These are phyloP conservation scores for Pleurotus citrinopileatus DNA, from an alignment of 768 basidiomycete genomes.

Conservation along the genomic window DNA sequence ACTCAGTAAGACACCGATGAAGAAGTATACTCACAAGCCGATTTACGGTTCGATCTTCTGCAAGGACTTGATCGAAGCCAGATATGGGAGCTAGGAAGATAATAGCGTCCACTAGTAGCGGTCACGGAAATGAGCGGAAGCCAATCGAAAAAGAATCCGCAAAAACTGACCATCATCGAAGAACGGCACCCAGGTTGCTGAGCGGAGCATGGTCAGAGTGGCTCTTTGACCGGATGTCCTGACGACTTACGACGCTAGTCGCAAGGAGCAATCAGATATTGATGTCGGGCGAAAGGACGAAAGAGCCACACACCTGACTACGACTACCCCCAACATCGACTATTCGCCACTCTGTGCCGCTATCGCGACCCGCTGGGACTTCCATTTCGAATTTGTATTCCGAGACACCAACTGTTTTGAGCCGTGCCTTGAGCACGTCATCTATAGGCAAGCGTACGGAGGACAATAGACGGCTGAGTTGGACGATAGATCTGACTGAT, in stretches of 20 bases:
- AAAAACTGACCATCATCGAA: slow-evolving; percentile 36
- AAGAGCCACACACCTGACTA: slow-evolving; percentile 49
- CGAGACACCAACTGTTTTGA: slow-evolving; percentile 77
- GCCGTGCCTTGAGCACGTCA: slow-evolving; percentile 72
- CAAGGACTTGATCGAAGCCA: slow-evolving; percentile 69
- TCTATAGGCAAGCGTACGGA: slow-evolving; percentile 45
- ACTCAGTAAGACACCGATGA: neutral
- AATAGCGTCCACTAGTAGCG: slow-evolving; percentile 58
- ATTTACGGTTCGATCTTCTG: slow-evolving; percentile 60
- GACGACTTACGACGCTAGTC: slow-evolving; percentile 31
- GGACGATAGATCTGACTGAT: neutral
- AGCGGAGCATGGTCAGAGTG: neutral
- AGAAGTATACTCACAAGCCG: slow-evolving; percentile 42
- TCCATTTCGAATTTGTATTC: slow-evolving; percentile 83
- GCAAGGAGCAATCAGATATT: slow-evolving; percentile 12
- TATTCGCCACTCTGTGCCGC: slow-evolving; percentile 70
- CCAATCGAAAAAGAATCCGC: no score
- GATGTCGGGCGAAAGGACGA: neutral
- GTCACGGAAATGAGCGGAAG: no score
- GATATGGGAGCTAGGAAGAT: slow-evolving; percentile 78
- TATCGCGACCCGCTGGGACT: slow-evolving; percentile 47
- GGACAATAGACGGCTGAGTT: neutral
- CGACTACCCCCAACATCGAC: slow-evolving; percentile 78
- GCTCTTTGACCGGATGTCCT: neutral
- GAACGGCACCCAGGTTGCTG: slow-evolving; percentile 69